These are phyloP conservation scores for Aspergillus costaricaensis DNA, from an alignment of 2,329 filamentous ascomycete genomes.

Conservation along the genomic window DNA sequence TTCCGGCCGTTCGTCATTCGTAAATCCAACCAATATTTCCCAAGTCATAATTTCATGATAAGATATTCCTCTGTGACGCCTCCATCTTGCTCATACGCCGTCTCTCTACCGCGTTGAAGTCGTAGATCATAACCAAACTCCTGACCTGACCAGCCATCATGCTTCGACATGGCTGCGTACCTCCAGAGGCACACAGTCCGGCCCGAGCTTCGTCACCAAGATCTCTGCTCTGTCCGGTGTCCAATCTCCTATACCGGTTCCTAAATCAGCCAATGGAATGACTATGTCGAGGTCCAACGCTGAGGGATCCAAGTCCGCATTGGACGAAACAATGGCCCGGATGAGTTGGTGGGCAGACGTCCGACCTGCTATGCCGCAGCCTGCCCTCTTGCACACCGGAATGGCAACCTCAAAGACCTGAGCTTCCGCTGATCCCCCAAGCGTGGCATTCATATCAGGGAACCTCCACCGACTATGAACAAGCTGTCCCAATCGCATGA, in stretches of 20 bases:
- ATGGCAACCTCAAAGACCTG: background rate
- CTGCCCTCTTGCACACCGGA: background rate
- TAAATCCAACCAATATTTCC: no score
- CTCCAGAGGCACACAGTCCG: background rate
- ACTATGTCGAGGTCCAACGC: background rate
- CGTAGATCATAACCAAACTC: no score
- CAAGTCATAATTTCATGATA: no score
- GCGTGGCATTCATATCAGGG: background rate
- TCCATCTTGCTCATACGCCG: no score
- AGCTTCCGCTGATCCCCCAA: background rate
- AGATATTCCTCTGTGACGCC: no score
- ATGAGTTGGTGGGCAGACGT: background rate
- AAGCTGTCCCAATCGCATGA: background rate
- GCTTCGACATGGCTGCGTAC: background rate
- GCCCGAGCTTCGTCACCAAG: background rate
- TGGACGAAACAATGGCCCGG: background rate
- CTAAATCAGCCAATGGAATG: background rate
- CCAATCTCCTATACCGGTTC: background rate
- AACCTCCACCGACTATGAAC: background rate
- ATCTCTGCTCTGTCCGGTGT: background rate
- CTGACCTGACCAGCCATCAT: no score
- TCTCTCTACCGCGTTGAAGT: no score
- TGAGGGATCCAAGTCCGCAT: background rate
- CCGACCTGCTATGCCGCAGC: background rate
- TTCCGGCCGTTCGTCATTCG: no score